These are phyloP conservation scores for Fragosphaeria purpurea DNA, from an alignment of 2,329 filamentous ascomycete species.

Conservation along the genomic window DNA sequence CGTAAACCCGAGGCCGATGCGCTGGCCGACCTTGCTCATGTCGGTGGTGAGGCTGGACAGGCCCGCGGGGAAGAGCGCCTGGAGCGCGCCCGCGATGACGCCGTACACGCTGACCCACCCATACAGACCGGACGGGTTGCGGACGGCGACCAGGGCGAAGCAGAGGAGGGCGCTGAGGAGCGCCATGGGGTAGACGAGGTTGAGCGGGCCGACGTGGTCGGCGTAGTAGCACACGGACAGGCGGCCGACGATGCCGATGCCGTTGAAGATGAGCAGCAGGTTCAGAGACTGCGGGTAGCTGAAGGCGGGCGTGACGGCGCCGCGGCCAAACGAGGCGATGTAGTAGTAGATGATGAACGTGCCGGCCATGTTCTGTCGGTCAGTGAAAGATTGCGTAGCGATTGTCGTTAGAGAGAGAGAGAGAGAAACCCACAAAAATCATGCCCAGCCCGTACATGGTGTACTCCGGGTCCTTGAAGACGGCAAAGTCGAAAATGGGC, in stretches of 20 bases:
- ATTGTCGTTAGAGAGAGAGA: conserved; percentile 13
- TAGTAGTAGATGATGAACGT: conserved; percentile 38
- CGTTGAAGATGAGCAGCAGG: conserved; percentile 43
- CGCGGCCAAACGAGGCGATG: conserved; percentile 26
- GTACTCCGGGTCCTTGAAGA: conserved; percentile 29
- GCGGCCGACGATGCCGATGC: conserved; percentile 37
- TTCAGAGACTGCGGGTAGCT: conserved; percentile 31
- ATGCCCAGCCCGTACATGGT: conserved; percentile 29
- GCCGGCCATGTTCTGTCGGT: conserved; percentile 14
- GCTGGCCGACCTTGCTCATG: conserved; percentile 40
- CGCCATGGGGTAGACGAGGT: conserved; percentile 36
- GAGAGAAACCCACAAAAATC: conserved; percentile 26
- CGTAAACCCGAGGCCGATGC: conserved; percentile 46
- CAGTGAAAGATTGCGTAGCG: too few species aligned
- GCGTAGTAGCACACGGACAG: conserved; percentile 36
- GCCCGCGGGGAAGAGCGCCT: conserved; percentile 42
- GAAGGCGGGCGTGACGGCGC: conserved; percentile 3
- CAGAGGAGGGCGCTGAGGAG: conserved; percentile 27
- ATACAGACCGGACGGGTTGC: conserved; percentile 31
- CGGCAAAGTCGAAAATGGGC: conserved; percentile 27
- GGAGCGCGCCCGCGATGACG: conserved; percentile 36
- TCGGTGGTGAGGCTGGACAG: conserved; percentile 40
- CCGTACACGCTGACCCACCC: conserved; percentile 42
- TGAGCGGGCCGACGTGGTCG: conserved; percentile 41
- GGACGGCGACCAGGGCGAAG: conserved; percentile 38